Base-by-base conservation (phyloP, 2,329 filamentous ascomycete genomes). In the Didymella arachidicola region DNA sequence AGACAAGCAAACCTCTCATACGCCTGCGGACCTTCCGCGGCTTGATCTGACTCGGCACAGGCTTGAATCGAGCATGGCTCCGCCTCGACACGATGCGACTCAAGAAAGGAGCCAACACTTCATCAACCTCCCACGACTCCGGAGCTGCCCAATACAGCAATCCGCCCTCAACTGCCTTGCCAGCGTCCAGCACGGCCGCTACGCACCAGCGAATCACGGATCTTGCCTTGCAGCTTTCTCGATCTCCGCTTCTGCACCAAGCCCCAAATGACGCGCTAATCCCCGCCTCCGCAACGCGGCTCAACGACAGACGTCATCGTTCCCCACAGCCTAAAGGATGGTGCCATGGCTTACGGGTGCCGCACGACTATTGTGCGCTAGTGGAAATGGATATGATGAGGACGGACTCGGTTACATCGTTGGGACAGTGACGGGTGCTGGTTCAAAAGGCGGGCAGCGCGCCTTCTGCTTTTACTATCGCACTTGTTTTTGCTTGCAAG, bases 261-360 rank as follows among this genome's bases (percentile, higher is more conserved):
- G 11, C 50, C 53, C 56, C 32, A 53, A 54, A 54, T 51, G 56
- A 54, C 46, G 46, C 34, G 29, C 26, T 34, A 34, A 59, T 47
- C 56, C 56, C 56, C 56, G 56, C 56, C 56, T 59, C 56, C 56
- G 41, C 56, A 59, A 42, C 45, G 56, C 56, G 56, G 56, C 56
- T 59, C 56, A 54, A 54, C 39, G 16, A 29, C 11, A 19, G 56
- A 59, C 56, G 56, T 59, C 56, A 59, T 59, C 10, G 50, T 27
- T 43, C 39, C 29, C 51, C 50, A 51, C 32, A 42, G 39, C 14
- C 26, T 45, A 4, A 30, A 29, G 53, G 39, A 51, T 46, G n/a
- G 41, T 57, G 47, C 53, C 47, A 36, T 51, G 47, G 53, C 45
- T 41, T 57, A 19, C 32, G 34, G 55, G 36, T 54, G 49, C 56